These are phyloP conservation scores for Aspergillus sp. DNA, from an alignment of 2,329 filamentous ascomycete genomes.

Conservation along the genomic window DNA sequence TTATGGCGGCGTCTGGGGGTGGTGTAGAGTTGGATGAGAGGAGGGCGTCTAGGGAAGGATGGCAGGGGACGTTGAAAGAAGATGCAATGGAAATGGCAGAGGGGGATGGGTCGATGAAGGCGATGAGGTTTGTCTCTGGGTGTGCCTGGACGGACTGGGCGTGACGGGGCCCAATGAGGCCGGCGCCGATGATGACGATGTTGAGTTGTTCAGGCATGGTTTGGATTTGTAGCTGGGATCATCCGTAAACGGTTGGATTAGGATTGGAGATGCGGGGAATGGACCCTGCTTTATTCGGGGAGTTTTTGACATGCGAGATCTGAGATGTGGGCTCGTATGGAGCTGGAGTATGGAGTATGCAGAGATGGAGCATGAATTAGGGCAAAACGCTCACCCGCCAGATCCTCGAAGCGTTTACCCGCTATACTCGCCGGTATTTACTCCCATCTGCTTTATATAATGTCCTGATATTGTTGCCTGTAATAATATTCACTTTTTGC, in stretches of 20 bases:
- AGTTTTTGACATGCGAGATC: not conserved
- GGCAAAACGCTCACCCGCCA: conserved; percentile 4
- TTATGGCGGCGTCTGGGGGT: conserved; percentile 53
- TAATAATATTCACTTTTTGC: too few relatives aligned
- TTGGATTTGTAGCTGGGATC: not conserved
- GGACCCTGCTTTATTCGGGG: not conserved
- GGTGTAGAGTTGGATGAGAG: conserved; percentile 35
- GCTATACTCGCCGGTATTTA: not conserved
- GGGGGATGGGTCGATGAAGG: conserved; percentile 49
- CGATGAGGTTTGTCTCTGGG: conserved; percentile 40
- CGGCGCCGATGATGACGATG: conserved; percentile 49
- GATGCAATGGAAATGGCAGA: conserved; percentile 36
- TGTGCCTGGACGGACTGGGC: conserved; percentile 45
- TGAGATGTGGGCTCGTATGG: not conserved
- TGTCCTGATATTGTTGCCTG: too few relatives aligned
- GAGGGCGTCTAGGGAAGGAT: conserved; percentile 44
- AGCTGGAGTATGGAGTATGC: not conserved
- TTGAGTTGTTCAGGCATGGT: not conserved
- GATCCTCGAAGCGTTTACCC: conserved; percentile 4
- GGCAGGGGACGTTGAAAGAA: conserved; percentile 40
- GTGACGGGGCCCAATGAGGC: conserved; percentile 53
- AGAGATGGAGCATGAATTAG: not conserved
- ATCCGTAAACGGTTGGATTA: too few relatives aligned
- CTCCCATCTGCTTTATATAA: not conserved
- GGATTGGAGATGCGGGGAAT: too few relatives aligned